phyloP scores from a whole-genome alignment of 495 filamentous ascomycete species.

The Cladorrhinum samala region DNA sequence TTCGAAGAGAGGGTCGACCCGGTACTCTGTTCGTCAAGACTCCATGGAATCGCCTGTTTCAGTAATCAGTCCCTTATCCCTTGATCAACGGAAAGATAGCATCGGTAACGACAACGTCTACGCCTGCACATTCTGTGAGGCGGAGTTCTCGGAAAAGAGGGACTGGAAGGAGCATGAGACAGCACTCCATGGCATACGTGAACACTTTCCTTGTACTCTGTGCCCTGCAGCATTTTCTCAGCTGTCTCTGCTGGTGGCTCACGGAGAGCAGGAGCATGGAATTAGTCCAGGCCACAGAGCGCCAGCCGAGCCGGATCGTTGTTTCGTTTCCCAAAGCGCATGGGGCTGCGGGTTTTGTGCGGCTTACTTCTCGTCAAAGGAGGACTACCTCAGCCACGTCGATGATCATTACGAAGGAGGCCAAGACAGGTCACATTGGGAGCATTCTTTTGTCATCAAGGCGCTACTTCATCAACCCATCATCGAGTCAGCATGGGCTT shows the following conservation, averaged over 20 bases:
- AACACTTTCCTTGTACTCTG: conserved; percentile 8
- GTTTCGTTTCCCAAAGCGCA: conserved; percentile 1
- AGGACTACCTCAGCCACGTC: conserved; percentile 21
- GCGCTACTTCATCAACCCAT: conserved; percentile 18
- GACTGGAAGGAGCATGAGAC: conserved; percentile 23
- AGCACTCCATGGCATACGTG: conserved; percentile 10
- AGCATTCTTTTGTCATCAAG: conserved; percentile 21
- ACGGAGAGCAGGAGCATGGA: conserved; percentile 10
- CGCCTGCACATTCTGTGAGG: conserved; percentile 24
- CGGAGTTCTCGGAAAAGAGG: conserved; percentile 10
- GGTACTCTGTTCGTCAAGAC: conserved; percentile 15
- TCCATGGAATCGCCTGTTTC: conserved; percentile 19
- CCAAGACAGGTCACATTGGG: conserved; percentile 15
- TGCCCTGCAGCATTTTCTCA: conserved; percentile 9
- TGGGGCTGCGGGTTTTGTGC: conserved; percentile 29
- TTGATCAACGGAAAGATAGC: conserved; percentile 10
- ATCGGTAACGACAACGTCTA: conserved; percentile 7
- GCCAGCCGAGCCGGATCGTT: background rate
- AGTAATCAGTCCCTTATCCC: conserved; percentile 9
- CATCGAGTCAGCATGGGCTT: conserved; percentile 13
- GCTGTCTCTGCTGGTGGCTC: background rate
- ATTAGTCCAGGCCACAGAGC: background rate
- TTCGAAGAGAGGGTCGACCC: conserved; percentile 10
- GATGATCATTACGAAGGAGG: conserved; percentile 21
- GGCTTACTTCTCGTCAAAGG: conserved; percentile 3